Evolutionary conservation across 2,329 filamentous ascomycete species (phyloP).

Genomic region (Chaetomiaceae sp.): DNA sequence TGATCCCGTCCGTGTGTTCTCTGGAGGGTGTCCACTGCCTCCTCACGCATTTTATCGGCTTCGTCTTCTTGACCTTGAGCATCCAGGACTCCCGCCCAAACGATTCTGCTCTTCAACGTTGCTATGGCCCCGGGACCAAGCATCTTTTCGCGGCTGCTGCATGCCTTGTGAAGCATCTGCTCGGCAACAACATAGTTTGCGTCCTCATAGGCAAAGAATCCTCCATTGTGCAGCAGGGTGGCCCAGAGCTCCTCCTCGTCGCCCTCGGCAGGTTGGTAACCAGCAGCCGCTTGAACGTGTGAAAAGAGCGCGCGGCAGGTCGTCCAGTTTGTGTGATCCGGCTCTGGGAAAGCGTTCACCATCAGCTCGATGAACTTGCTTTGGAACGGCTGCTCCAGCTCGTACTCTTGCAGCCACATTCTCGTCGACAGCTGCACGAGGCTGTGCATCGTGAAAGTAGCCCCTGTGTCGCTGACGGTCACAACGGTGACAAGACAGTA

Average conservation of each 20-base stretch:
- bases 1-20: too few relatives aligned
- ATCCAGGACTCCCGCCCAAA: too few relatives aligned
- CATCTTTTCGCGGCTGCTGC: constrained; percentile 5
- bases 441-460: constrained; percentile 39
- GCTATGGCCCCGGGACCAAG: constrained; percentile 9
- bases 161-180: constrained; percentile 13
- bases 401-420: constrained; percentile 31
- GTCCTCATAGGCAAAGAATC: constrained; percentile 23
- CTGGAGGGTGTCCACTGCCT: too few relatives aligned
- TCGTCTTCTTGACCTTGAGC: too few relatives aligned
- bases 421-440: constrained; percentile 38
- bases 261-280: constrained; percentile 13
- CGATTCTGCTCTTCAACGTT: too few relatives aligned
- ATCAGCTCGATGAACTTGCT: constrained; percentile 30
- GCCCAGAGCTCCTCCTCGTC: constrained; percentile 18
- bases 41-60: too few relatives aligned
- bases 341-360: constrained; percentile 27
- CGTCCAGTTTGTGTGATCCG: constrained; percentile 31
- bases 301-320: constrained; percentile 32
- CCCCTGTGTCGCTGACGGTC: constrained; percentile 16
- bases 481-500: constrained; percentile 37
- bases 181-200: constrained; percentile 18
- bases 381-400: constrained; percentile 29
- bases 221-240: constrained; percentile 24
- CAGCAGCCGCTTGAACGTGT: constrained; percentile 25